These are phyloP conservation scores for Aleurites moluccanus DNA, from an alignment of 441 rosid genomes.

Conservation along the genomic window DNA sequence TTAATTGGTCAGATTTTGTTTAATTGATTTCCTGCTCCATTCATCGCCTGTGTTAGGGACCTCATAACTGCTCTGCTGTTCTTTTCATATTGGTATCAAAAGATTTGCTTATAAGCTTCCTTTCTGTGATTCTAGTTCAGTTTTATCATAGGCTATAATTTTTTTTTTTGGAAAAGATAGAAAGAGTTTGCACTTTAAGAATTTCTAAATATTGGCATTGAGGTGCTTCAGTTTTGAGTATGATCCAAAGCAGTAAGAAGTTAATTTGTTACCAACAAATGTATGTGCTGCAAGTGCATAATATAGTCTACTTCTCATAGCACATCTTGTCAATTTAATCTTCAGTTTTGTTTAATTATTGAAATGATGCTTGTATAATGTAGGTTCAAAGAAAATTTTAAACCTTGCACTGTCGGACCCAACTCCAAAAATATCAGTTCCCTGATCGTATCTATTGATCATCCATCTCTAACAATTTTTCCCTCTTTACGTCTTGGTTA, in stretches of 20 bases:
- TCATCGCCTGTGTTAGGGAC: neutral
- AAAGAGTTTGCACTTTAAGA: neutral
- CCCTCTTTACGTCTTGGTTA: neutral
- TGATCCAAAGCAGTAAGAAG: neutral
- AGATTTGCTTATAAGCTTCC: neutral
- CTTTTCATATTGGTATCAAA: neutral
- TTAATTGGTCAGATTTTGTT: neutral
- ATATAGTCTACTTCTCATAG: neutral
- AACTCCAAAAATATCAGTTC: neutral
- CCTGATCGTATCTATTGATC: neutral
- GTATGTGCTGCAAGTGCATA: slow-evolving; percentile 4
- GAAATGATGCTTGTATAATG: neutral
- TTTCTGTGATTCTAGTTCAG: no score
- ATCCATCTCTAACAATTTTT: neutral
- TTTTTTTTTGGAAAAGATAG: no score
- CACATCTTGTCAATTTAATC: neutral
- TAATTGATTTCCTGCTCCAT: neutral
- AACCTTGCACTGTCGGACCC: neutral
- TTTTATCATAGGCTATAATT: no score
- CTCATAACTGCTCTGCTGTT: neutral
- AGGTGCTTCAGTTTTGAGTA: neutral
- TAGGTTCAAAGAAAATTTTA: slow-evolving; percentile 21
- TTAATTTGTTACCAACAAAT: neutral
- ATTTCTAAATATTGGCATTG: neutral
- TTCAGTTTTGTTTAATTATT: neutral